Evolutionary conservation across 257 asterid species (phyloP), one percentile per base, ranked within the genome.

Genomic region (Rehmannia glutinosa): DNA sequence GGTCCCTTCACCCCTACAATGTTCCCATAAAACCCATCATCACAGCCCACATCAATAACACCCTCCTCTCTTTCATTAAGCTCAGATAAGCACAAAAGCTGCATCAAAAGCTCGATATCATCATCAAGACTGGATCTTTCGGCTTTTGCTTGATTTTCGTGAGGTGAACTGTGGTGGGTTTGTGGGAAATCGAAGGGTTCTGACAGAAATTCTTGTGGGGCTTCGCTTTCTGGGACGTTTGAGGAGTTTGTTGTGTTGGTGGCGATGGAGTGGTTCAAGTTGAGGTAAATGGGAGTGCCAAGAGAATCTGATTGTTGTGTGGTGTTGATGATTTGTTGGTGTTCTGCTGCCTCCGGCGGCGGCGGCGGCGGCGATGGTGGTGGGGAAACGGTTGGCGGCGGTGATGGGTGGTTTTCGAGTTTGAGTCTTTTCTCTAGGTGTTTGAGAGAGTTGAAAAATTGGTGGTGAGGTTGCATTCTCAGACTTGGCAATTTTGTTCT

Each of bases 401-500:
- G 62, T 68, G 69, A 46, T 10, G 32, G 30, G 2, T 39, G 45
- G 67, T 51, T 41, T 20, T 83, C 92, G 11, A 81, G 80, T 75
- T 83, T 81, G 67, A 85, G 75, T 67, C 89, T 81, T 81, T 84
- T 83, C 65, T 87, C 95, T 11, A 83, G 78, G 58, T 68, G 85
- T 64, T 71, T 79, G 30, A 85, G 85, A 61, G 89, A 80, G 62
- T 78, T 68, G 91, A 87, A 87, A 59, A 87, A 87, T 41, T 65
- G 81, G 38, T 67, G 24, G 62, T 83, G 89, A 0, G 71, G 41
- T 16, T 36, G 75, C 80, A 80, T 80, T 64, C 69, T 61, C 13
- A 52, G 23, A 13, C 24, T 59, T 39, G n/a, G n/a, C 23, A 3
- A 13, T 25, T 42, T 16, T 27, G 9, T 54, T 28, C 20, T 15